phyloP scores from a whole-genome alignment of 495 filamentous ascomycete genomes.

The Achaetomiella virescens region DNA sequence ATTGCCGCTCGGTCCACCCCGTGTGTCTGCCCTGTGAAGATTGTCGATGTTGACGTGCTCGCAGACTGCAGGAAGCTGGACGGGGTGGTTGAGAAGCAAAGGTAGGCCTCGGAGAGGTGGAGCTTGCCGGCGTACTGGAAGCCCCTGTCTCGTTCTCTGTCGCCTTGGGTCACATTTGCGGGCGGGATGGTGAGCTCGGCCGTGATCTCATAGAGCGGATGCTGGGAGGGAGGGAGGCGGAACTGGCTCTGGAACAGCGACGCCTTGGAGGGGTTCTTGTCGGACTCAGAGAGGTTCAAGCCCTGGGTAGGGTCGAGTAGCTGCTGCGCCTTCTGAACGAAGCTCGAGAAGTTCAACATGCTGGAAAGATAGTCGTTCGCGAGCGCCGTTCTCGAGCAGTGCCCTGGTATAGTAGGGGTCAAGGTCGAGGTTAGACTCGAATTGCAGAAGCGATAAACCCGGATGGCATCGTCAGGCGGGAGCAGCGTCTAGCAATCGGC shows the following conservation, averaged over 20 bases:
- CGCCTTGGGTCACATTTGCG: constrained; percentile 51
- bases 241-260: constrained; percentile 94
- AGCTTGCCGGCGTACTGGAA: constrained; percentile 89
- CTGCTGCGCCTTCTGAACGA: constrained; percentile 88
- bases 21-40: constrained; percentile 82
- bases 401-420: constrained; percentile 2
- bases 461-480: neutral
- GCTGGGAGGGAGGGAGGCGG: constrained; percentile 85
- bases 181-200: constrained; percentile 85
- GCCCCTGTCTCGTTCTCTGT: constrained; percentile 59
- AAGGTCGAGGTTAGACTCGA: neutral
- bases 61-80: constrained; percentile 79
- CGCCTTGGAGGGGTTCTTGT: constrained; percentile 80
- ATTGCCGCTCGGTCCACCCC: constrained; percentile 91
- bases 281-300: constrained; percentile 58
- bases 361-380: neutral
- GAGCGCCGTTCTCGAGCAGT: neutral
- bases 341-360: constrained; percentile 65
- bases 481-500: neutral
- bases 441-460: neutral
- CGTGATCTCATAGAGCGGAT: constrained; percentile 88
- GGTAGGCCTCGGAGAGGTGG: constrained; percentile 85
- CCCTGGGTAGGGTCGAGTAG: constrained; percentile 80
- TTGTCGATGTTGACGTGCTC: constrained; percentile 64
- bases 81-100: constrained; percentile 92